Evolutionary conservation across 2,329 filamentous ascomycete genomes (phyloP).

Genomic region (Botrytis pseudocinerea): DNA sequence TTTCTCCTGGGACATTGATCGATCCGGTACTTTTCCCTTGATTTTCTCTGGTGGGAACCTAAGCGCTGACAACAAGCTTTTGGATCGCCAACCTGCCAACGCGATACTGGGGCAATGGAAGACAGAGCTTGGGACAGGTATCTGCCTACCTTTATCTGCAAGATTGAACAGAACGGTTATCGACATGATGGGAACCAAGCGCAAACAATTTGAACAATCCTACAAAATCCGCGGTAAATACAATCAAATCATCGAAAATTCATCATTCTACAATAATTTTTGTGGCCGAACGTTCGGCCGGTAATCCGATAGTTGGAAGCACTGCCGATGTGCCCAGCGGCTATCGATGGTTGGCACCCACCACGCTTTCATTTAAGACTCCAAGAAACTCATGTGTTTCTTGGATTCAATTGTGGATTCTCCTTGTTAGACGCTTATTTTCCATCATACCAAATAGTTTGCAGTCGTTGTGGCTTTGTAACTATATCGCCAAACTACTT

Average conservation of each 20-base stretch:
- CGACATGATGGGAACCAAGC: neutral
- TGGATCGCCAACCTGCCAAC: neutral
- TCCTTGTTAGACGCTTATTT: neutral
- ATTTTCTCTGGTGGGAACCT: neutral
- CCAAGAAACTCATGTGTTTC: neutral
- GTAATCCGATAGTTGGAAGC: neutral
- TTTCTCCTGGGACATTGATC: neutral
- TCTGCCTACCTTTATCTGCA: neutral
- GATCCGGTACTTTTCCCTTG: neutral
- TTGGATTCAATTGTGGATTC: neutral
- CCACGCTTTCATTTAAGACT: neutral
- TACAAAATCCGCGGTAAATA: neutral
- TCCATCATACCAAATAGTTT: neutral
- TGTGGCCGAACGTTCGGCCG: neutral
- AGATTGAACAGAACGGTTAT: neutral
- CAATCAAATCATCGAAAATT: neutral
- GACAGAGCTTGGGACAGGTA: neutral
- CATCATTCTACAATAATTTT: neutral
- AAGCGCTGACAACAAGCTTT: neutral
- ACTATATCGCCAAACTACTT: neutral
- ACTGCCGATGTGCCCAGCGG: conserved; percentile 7
- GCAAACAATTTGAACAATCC: neutral
- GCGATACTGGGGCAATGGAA: neutral
- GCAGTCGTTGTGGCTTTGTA: neutral
- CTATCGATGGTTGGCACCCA: neutral